A percentile compares a stretch with the other conserved stretches of the same genome.
phyloP scores from a whole-genome alignment of 2,329 filamentous ascomycete genomes.

The Cercospora nicotianae region DNA sequence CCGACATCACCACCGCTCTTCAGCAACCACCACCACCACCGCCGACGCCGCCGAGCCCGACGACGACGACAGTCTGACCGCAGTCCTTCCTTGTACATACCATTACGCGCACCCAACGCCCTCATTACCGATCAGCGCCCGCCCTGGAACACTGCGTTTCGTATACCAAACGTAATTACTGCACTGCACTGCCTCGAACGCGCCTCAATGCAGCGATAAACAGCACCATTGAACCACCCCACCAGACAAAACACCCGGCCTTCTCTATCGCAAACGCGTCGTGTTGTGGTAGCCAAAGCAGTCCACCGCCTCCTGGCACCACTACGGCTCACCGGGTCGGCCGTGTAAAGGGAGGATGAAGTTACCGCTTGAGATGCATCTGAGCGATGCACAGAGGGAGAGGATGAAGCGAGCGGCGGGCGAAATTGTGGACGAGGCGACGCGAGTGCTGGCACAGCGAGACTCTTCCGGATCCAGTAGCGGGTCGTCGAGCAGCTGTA shows the following conservation, averaged over 20 bases:
- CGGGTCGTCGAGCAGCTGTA: conserved; percentile 29
- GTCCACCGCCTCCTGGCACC: conserved; percentile 8
- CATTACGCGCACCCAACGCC: not conserved
- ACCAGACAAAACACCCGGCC: not conserved
- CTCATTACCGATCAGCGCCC: conserved; percentile 12
- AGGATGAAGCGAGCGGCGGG: conserved; percentile 24
- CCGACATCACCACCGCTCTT: conserved; percentile 15
- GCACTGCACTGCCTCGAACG: conserved; percentile 6
- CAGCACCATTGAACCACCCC: not conserved
- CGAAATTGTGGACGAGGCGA: conserved; percentile 24
- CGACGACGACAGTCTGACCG: conserved; percentile 18
- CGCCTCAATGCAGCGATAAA: not conserved
- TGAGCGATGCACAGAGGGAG: conserved; percentile 15
- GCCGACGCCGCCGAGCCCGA: not conserved
- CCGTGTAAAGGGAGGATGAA: conserved; percentile 11
- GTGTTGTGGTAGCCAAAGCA: not conserved
- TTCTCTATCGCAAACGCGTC: not conserved
- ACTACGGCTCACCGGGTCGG: conserved; percentile 6
- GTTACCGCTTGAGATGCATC: conserved; percentile 6
- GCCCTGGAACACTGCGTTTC: conserved; percentile 2
- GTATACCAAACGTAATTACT: conserved; percentile 11
- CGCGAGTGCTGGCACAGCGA: conserved; percentile 30
- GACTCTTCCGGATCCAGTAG: conserved; percentile 18
- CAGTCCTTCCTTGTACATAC: conserved; percentile 26
- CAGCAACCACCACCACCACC: conserved; percentile 13